These are phyloP conservation scores for Phaeosphaeria sp. DNA, from an alignment of 2,329 filamentous ascomycete species.

Conservation along the genomic window DNA sequence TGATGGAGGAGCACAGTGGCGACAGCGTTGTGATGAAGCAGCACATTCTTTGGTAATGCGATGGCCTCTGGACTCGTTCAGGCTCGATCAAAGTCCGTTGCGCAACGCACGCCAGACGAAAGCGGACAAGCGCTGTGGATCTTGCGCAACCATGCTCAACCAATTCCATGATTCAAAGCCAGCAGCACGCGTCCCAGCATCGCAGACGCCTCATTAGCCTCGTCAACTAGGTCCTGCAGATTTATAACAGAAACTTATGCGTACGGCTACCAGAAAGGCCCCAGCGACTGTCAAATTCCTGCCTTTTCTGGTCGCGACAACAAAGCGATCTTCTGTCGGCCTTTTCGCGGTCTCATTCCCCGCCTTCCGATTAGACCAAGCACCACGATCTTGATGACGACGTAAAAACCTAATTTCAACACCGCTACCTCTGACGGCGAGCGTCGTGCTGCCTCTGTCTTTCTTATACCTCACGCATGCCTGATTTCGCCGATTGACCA, in stretches of 20 bases:
- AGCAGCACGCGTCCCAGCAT: slow-evolving; percentile 21
- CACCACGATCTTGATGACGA: slow-evolving; percentile 40
- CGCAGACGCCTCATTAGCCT: slow-evolving; percentile 28
- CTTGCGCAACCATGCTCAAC: slow-evolving; percentile 26
- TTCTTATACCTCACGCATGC: slow-evolving; percentile 26
- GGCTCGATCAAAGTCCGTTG: slow-evolving; percentile 9
- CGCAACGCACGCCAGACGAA: slow-evolving; percentile 7
- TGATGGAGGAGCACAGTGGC: neutral
- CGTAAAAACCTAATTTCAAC: slow-evolving; percentile 36
- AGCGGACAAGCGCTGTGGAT: slow-evolving; percentile 17
- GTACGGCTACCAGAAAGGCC: slow-evolving; percentile 13
- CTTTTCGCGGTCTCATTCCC: slow-evolving; percentile 36
- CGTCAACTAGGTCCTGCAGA: slow-evolving; percentile 8
- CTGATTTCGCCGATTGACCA: slow-evolving; percentile 35
- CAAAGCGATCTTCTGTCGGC: slow-evolving; percentile 9
- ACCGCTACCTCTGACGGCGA: slow-evolving; percentile 21
- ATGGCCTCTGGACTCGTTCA: slow-evolving; percentile 9
- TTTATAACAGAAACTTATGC: slow-evolving; percentile 35
- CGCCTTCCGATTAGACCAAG: slow-evolving; percentile 41
- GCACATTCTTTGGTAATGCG: neutral
- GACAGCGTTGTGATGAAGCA: neutral
- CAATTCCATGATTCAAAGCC: slow-evolving; percentile 16
- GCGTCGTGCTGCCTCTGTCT: slow-evolving; percentile 6
- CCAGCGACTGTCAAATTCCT: slow-evolving; percentile 7
- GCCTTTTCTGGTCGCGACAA: neutral